Conservation (phyloP, 2,329 filamentous ascomycete species). For the Pezicula radicicola region DNA sequence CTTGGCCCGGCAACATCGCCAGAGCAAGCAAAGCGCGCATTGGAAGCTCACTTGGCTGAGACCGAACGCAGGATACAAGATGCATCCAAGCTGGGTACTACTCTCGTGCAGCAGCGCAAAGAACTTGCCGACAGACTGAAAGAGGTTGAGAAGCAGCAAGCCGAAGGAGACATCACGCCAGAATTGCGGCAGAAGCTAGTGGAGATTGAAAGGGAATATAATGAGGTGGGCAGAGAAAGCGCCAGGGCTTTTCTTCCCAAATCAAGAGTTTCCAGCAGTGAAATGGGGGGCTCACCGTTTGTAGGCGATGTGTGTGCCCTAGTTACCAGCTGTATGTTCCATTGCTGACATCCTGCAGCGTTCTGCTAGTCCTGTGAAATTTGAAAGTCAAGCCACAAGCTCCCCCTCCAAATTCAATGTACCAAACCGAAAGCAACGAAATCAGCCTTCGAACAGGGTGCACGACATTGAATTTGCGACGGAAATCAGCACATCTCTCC, state of each 20-base stretch:
- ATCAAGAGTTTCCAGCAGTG: constrained; percentile 72
- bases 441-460: constrained; percentile 82
- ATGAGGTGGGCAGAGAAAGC: constrained; percentile 87
- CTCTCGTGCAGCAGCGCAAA: constrained; percentile 82
- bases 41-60: constrained; percentile 89
- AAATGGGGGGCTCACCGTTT: constrained; percentile 45
- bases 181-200: constrained; percentile 80
- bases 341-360: constrained; percentile 43
- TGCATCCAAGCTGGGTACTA: constrained; percentile 82
- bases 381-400: constrained; percentile 77
- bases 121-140: constrained; percentile 77
- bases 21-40: constrained; percentile 79
- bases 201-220: constrained; percentile 92
- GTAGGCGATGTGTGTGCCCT: constrained; percentile 31
- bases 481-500: constrained; percentile 91
- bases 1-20: constrained; percentile 76
- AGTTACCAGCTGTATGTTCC: constrained; percentile 4
- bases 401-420: constrained; percentile 89
- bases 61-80: constrained; percentile 90
- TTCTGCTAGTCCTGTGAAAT: constrained; percentile 71
- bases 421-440: constrained; percentile 83
- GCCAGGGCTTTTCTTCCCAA: constrained; percentile 85
- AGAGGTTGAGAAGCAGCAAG: constrained; percentile 77
- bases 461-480: constrained; percentile 99
- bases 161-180: constrained; percentile 74